Percentiles rank a stretch among this genome's conserved stretches.
Evolutionary conservation across 805 yeast species (phyloP).

Genomic region (Barnettozyma wickerhamii): DNA sequence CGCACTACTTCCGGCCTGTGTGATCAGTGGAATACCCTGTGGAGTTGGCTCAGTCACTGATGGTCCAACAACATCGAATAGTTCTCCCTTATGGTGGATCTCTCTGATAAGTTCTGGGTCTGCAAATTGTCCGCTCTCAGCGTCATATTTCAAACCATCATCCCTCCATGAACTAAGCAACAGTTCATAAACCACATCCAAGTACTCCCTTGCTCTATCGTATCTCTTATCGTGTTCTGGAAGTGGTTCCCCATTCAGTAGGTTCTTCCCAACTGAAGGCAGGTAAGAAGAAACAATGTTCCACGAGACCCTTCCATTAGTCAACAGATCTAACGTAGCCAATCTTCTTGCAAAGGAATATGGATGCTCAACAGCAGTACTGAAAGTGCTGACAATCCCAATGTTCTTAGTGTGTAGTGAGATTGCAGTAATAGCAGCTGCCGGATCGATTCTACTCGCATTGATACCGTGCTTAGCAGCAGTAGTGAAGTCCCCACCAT

Average conservation of each 20-base stretch:
- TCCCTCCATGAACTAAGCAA: constrained; percentile 39
- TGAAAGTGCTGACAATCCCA: constrained; percentile 37
- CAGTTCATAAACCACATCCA: constrained; percentile 35
- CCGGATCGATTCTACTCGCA: constrained; percentile 32
- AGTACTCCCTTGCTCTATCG: constrained; percentile 35
- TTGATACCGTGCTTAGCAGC: constrained; percentile 27
- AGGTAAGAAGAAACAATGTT: constrained; percentile 39
- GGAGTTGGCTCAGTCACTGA: constrained; percentile 40
- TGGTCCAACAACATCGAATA: constrained; percentile 36
- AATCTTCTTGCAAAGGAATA: constrained; percentile 14
- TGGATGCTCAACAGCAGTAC: constrained; percentile 23
- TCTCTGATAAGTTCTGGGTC: constrained; percentile 38
- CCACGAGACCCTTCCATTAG: constrained; percentile 42
- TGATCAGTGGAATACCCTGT: constrained; percentile 40
- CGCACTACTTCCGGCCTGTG: constrained; percentile 42
- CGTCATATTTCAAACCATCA: constrained; percentile 25
- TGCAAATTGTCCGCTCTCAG: constrained; percentile 29
- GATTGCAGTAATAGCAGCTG: constrained; percentile 31
- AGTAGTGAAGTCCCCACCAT: constrained; percentile 31
- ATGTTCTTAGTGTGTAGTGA: constrained; percentile 37
- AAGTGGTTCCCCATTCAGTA: constrained; percentile 31
- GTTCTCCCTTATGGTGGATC: constrained; percentile 37
- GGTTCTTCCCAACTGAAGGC: constrained; percentile 36
- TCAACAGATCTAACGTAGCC: constrained; percentile 39
- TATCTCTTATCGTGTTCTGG: constrained; percentile 40